These are phyloP conservation scores for Nothopassalora personata DNA, from an alignment of 2,329 filamentous ascomycete genomes.

Conservation along the genomic window DNA sequence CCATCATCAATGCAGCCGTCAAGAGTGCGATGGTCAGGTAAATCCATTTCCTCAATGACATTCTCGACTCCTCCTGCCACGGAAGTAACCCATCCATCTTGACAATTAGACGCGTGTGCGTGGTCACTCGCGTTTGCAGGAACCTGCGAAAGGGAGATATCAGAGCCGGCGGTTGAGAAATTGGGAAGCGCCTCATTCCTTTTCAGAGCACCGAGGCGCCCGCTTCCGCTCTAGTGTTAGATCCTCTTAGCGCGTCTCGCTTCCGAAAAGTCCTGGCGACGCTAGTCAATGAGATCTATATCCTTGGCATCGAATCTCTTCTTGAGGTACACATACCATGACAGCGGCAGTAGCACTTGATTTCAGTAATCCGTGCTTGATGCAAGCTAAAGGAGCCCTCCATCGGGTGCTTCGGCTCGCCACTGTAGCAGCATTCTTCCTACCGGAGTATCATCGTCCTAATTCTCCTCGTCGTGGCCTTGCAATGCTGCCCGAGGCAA, in stretches of 20 bases:
- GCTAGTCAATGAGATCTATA: background rate
- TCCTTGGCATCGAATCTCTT: background rate
- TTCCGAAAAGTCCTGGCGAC: background rate
- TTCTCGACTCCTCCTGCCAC: background rate
- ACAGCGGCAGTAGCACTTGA: too few species aligned
- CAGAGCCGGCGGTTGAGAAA: background rate
- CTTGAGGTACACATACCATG: too few species aligned
- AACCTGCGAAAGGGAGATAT: background rate
- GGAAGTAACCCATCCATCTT: background rate
- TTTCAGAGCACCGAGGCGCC: background rate
- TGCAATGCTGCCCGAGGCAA: too few species aligned
- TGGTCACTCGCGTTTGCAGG: too few species aligned
- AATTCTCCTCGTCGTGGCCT: too few species aligned
- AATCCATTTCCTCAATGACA: background rate
- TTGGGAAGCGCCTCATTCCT: background rate
- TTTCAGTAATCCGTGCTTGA: too few species aligned
- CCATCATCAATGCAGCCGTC: background rate
- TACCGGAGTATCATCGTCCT: too few species aligned
- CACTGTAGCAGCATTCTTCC: too few species aligned
- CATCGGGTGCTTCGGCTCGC: too few species aligned
- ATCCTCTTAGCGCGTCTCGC: background rate
- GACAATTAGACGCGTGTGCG: background rate
- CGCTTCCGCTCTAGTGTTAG: background rate
- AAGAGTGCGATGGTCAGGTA: background rate
- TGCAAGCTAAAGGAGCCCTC: too few species aligned